phyloP scores from a whole-genome alignment of 2,329 filamentous ascomycete genomes.

The Colletotrichum scovillei region DNA sequence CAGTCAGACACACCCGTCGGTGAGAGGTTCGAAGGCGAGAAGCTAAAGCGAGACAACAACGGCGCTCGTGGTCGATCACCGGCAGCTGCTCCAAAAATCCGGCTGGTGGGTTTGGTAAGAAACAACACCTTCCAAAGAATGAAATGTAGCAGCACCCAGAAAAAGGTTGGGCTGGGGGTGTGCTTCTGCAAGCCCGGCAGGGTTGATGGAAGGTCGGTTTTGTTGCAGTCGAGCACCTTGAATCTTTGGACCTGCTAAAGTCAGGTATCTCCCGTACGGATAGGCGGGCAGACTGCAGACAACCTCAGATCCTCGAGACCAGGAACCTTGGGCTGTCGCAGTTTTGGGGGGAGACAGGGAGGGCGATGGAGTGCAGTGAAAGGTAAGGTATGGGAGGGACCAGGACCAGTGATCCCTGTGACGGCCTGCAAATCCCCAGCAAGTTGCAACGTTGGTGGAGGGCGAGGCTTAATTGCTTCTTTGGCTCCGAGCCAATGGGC shows the following conservation, averaged over 20 bases:
- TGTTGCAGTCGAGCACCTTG: constrained; percentile 3
- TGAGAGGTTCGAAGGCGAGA: background rate
- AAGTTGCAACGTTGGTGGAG: constrained; percentile 29
- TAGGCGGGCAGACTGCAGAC: background rate
- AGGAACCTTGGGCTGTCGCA: constrained; percentile 6
- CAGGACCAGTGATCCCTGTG: constrained; percentile 31
- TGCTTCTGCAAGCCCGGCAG: constrained; percentile 23
- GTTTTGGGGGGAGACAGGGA: constrained; percentile 22
- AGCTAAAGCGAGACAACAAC: constrained; percentile 21
- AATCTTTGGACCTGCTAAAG: constrained; percentile 9
- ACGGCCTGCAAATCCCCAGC: constrained; percentile 23
- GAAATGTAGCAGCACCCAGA: background rate
- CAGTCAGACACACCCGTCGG: background rate
- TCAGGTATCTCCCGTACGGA: background rate
- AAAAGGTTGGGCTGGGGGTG: constrained; percentile 13
- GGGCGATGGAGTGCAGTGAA: constrained; percentile 22
- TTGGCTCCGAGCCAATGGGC: constrained; percentile 33
- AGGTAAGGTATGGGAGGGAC: constrained; percentile 2
- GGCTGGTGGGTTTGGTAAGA: background rate
- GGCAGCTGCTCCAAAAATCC: background rate
- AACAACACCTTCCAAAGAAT: background rate
- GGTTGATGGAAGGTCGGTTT: constrained; percentile 21
- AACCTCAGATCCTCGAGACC: background rate
- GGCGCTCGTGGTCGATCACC: background rate
- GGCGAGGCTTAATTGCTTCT: constrained; percentile 34